Evolutionary conservation across 805 yeast genomes (phyloP), one percentile per base, ranked within the genome.

Genomic region (Dipodascopsis uninucleata): DNA sequence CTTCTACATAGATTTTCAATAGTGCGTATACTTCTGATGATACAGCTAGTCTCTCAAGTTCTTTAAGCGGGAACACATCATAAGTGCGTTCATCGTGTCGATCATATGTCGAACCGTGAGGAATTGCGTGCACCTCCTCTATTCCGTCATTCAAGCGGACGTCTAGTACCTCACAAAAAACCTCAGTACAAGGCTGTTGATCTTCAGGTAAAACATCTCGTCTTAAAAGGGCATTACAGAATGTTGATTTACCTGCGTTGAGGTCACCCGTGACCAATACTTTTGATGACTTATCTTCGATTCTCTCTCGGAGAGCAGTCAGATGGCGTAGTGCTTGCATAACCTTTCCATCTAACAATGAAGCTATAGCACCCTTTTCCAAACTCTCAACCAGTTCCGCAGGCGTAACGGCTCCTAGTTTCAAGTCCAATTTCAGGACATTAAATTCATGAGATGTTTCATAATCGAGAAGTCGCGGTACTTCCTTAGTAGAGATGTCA

Each of bases 151-250:
- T 90, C 34, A 80, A 85, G 17, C 78, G 69, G 8, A 88, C 86
- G 63, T 93, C 96, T 23, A 85, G 70, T 5, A 94, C 90, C 65
- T 94, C 98, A 62, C 96, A 89, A 59, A 94, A 94, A 0, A 93
- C 96, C 50, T 85, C 81, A 0, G 99, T 93, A 59, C 97, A 88
- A 2, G 99, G 99, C 61, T 93, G 95, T 60, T 93, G 98, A 65
- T 93, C 99, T 59, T 85, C 95, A 0, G 99, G 98, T 37, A 93
- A 67, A 2, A 93, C 66, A 39, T 78, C 76, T 40, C 93, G 74
- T 55, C 89, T 72, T 47, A 93, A 67, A 31, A 93, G 69, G 1
- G 96, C 90, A 61, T 93, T 93, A 65, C 98, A 93, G 58, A 93
- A 87, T 1, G 96, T 85, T 1, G 97, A 87, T 61, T 93, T 93